Evolutionary conservation across 768 basidiomycete genomes (phyloP).

Genomic region (Mycena chlorophos): DNA sequence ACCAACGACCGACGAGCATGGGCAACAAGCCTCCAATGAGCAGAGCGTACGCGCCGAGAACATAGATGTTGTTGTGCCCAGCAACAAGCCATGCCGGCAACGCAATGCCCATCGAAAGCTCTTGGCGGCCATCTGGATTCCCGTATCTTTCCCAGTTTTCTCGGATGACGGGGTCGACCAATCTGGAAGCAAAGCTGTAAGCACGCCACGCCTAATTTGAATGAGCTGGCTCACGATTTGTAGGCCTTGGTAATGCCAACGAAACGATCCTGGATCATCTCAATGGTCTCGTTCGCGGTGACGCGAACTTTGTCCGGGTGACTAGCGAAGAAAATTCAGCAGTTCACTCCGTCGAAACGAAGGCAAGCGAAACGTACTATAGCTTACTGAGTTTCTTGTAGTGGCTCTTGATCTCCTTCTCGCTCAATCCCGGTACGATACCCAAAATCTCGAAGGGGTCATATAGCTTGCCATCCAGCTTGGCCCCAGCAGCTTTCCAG

Average conservation of each 20-base stretch:
- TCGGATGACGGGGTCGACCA: conserved; percentile 91
- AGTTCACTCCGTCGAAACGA: conserved; percentile 17
- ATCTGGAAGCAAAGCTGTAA: conserved; percentile 37
- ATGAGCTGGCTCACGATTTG: conserved; percentile 65
- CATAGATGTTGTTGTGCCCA: conserved; percentile 87
- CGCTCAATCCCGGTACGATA: conserved; percentile 64
- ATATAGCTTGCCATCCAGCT: conserved; percentile 72
- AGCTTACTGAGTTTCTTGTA: conserved; percentile 88
- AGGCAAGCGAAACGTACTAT: conserved; percentile 54
- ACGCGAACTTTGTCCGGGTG: conserved; percentile 96
- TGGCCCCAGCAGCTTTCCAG: conserved; percentile 61
- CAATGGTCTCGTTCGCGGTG: conserved; percentile 78
- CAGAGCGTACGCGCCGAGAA: conserved; percentile 83
- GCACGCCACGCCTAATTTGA: background rate
- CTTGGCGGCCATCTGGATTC: conserved; percentile 96
- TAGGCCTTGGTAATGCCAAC: conserved; percentile 97
- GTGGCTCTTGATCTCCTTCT: conserved; percentile 94
- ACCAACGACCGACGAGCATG: conserved; percentile 89
- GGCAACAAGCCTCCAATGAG: conserved; percentile 89
- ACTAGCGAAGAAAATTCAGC: conserved; percentile 40
- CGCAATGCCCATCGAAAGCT: conserved; percentile 91
- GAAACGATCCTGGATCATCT: conserved; percentile 82
- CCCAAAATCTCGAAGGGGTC: conserved; percentile 95
- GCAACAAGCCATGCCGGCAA: conserved; percentile 93
- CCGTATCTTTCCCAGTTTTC: conserved; percentile 88